phyloP scores from a whole-genome alignment of 75 land plant species.

The Larix kaempferi region DNA sequence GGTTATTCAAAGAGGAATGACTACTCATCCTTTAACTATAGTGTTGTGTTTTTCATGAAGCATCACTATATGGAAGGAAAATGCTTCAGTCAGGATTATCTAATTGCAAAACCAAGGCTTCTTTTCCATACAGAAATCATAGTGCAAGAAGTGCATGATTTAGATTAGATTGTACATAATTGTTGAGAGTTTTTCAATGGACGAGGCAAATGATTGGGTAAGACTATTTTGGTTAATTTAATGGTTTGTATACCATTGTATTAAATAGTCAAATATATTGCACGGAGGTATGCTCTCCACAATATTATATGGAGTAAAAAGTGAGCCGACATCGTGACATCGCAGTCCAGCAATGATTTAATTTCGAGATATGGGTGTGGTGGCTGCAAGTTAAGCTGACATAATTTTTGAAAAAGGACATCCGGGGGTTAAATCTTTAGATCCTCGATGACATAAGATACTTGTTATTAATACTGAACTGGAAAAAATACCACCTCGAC shows the following conservation, averaged over 20 bases:
- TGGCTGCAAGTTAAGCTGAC: too few relatives aligned
- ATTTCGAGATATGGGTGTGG: too few relatives aligned
- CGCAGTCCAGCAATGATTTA: too few relatives aligned
- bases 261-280: not conserved
- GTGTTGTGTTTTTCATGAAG: not conserved
- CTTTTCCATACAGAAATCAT: not conserved
- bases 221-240: not conserved
- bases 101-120: not conserved
- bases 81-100: not conserved
- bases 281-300: not conserved
- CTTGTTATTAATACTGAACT: too few relatives aligned
- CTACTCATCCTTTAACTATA: not conserved
- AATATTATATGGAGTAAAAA: not conserved
- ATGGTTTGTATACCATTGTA: not conserved
- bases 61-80: not conserved
- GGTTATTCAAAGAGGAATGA: not conserved
- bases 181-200: not conserved
- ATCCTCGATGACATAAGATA: too few relatives aligned
- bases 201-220: not conserved
- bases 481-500: too few relatives aligned
- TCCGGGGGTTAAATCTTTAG: too few relatives aligned
- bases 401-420: too few relatives aligned
- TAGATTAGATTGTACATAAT: not conserved
- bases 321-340: too few relatives aligned
- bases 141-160: not conserved